A percentile compares a stretch with the other conserved stretches of the same genome.
Evolutionary conservation across 805 yeast species (phyloP).

Genomic region (Spathaspora hagerdaliae): DNA sequence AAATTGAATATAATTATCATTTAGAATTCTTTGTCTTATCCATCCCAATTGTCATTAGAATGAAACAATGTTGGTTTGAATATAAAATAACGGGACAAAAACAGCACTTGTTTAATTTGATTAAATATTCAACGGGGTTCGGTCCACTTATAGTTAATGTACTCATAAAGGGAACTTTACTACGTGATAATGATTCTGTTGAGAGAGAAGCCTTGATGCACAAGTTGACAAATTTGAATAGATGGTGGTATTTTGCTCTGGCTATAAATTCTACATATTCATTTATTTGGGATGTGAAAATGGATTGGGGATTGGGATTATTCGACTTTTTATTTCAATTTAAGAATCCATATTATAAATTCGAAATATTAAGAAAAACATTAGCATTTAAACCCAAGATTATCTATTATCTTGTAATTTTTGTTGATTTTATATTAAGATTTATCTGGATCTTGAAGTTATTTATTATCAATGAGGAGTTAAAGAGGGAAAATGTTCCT

Average conservation of each 20-base stretch:
- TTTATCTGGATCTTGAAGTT: slow-evolving; percentile 72
- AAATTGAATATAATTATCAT: slow-evolving; percentile 22
- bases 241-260: slow-evolving; percentile 42
- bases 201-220: slow-evolving; percentile 6
- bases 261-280: slow-evolving; percentile 71
- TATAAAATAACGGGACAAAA: slow-evolving; percentile 42
- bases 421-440: slow-evolving; percentile 61
- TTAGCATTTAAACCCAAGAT: slow-evolving; percentile 21
- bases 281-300: slow-evolving; percentile 82
- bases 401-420: slow-evolving; percentile 55
- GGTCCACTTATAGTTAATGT: slow-evolving; percentile 30
- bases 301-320: slow-evolving; percentile 81
- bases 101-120: slow-evolving; percentile 63
- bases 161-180: slow-evolving; percentile 17
- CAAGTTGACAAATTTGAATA: slow-evolving; percentile 19
- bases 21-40: slow-evolving; percentile 30
- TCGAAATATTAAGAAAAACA: slow-evolving; percentile 16
- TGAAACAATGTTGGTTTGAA: slow-evolving; percentile 79
- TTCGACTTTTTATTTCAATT: slow-evolving; percentile 30
- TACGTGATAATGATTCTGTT: slow-evolving; percentile 8
- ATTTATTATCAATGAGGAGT: slow-evolving; percentile 29
- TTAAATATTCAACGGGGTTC: slow-evolving; percentile 68
- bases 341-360: slow-evolving; percentile 5
- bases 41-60: slow-evolving; percentile 70
- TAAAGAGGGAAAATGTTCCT: slow-evolving; percentile 8